These are phyloP conservation scores for Ogataea corticis DNA, from an alignment of 805 yeast species.

Conservation along the genomic window DNA sequence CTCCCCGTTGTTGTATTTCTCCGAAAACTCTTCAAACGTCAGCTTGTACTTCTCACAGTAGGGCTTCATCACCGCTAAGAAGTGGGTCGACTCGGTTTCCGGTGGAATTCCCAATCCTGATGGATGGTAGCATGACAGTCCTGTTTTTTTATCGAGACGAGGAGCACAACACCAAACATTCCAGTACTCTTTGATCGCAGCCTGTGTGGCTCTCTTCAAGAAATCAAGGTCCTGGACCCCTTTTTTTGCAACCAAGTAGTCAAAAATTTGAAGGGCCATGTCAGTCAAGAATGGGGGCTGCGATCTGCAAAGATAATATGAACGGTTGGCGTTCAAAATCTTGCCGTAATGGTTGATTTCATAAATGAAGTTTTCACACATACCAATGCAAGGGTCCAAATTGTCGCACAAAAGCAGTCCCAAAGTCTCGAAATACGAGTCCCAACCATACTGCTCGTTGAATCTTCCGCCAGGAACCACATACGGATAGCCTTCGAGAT, in stretches of 20 bases:
- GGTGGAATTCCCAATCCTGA: constrained; percentile 94
- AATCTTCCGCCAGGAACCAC: constrained; percentile 97
- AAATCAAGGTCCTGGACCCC: constrained; percentile 57
- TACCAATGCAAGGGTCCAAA: constrained; percentile 75
- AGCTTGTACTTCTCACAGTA: constrained; percentile 63
- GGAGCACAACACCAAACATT: constrained; percentile 80
- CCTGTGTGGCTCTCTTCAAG: constrained; percentile 60
- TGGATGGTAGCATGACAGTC: constrained; percentile 88
- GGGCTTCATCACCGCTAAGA: constrained; percentile 66
- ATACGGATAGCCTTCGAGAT: constrained; percentile 68
- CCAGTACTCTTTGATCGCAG: constrained; percentile 85
- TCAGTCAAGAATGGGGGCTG: constrained; percentile 98
- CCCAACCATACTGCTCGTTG: constrained; percentile 98
- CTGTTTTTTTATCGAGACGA: constrained; percentile 69
- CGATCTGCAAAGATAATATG: constrained; percentile 86
- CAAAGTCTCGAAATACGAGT: constrained; percentile 86
- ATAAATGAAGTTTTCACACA: constrained; percentile 89
- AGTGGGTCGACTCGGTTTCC: constrained; percentile 91
- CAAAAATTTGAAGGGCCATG: constrained; percentile 73
- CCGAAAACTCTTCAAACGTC: constrained; percentile 61
- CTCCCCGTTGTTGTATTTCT: constrained; percentile 64
- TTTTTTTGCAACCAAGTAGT: constrained; percentile 43
- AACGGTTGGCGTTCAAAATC: constrained; percentile 89
- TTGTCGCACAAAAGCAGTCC: constrained; percentile 73
- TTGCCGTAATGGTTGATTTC: constrained; percentile 91